A percentile compares a stretch with the other conserved stretches of the same genome.
These are phyloP conservation scores for Physcia stellaris DNA, from an alignment of 495 filamentous ascomycete species.

Conservation along the genomic window DNA sequence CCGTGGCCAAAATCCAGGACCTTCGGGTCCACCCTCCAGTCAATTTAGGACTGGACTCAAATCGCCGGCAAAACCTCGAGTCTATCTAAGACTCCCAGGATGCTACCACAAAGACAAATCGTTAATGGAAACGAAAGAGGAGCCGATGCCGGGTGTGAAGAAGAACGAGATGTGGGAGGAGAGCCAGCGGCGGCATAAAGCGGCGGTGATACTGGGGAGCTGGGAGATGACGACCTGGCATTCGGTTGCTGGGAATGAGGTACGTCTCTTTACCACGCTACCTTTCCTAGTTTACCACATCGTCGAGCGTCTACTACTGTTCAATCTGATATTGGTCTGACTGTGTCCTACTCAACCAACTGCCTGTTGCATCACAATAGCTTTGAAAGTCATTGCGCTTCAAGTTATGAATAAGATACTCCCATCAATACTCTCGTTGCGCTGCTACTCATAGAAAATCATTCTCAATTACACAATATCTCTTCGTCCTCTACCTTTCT, in stretches of 20 bases:
- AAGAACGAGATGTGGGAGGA: conserved; percentile 7
- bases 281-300: background rate
- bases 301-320: background rate
- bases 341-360: background rate
- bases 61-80: no score
- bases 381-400: background rate
- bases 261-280: conserved; percentile 1
- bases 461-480: background rate
- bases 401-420: background rate
- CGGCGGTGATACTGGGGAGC: conserved; percentile 4
- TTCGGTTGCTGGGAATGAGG: conserved; percentile 3
- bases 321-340: background rate
- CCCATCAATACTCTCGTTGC: background rate
- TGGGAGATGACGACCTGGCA: conserved; percentile 10
- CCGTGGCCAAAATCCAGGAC: no score
- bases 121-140: no score
- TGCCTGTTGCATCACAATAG: background rate
- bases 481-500: background rate
- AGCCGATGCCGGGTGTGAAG: no score
- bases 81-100: no score
- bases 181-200: conserved; percentile 2
- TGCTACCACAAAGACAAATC: no score
- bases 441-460: background rate
- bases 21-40: no score
- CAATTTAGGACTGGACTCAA: no score